Percentiles rank a stretch among this genome's conserved stretches.
phyloP scores from a whole-genome alignment of 306 rosid genomes.

The Abrus pulchellus region DNA sequence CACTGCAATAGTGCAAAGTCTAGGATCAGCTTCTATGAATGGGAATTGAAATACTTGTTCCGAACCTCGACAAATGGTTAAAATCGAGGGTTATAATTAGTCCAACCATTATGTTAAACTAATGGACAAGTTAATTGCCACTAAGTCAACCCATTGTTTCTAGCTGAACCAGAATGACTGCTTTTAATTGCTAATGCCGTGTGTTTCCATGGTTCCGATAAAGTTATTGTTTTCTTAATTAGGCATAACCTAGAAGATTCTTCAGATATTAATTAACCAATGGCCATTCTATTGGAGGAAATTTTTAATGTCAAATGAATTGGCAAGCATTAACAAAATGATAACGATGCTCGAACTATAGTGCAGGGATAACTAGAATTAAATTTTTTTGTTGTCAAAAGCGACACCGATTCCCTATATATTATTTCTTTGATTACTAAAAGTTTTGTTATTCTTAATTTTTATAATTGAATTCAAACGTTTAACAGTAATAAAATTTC shows the following conservation, averaged over 20 bases:
- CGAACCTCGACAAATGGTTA: not conserved
- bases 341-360: conserved; percentile 11
- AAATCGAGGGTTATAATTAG: not conserved
- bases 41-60: not conserved
- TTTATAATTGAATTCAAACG: too few species aligned
- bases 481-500: too few species aligned
- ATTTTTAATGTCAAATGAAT: conserved; percentile 45
- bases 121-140: conserved; percentile 28
- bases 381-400: conserved; percentile 1
- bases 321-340: conserved; percentile 51
- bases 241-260: conserved; percentile 25
- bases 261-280: not conserved
- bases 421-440: not conserved
- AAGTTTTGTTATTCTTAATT: too few species aligned
- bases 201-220: not conserved
- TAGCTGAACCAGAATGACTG: not conserved
- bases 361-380: not conserved
- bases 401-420: not conserved
- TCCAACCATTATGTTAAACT: not conserved
- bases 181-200: conserved; percentile 27
- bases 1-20: too few species aligned
- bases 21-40: not conserved
- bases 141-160: conserved; percentile 26
- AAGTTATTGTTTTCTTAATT: not conserved
- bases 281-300: conserved; percentile 40